A percentile compares a stretch with the other conserved stretches of the same genome.
These are phyloP conservation scores for Leccinum pallidistipes DNA, from an alignment of 1,284 basidiomycete species.

Conservation along the genomic window DNA sequence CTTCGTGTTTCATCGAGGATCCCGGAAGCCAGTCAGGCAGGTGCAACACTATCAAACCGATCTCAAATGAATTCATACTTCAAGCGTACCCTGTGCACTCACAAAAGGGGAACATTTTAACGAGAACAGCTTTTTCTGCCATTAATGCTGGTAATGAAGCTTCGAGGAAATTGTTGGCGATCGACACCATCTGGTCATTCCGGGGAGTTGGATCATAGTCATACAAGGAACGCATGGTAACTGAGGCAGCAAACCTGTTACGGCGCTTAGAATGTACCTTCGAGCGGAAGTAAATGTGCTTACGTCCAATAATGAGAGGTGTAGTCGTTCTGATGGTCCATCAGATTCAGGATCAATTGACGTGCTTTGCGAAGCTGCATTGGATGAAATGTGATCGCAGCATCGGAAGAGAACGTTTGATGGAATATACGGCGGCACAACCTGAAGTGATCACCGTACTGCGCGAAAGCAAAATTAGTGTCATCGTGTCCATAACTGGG, in stretches of 20 bases:
- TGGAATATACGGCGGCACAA: constrained; percentile 19
- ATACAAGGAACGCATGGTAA: constrained; percentile 18
- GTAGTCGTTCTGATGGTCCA: constrained; percentile 12
- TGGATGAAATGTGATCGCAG: constrained; percentile 4
- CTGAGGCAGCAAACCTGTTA: constrained; percentile 19
- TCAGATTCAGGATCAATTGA: constrained; percentile 15
- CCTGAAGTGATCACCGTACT: constrained; percentile 19
- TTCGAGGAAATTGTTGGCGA: constrained; percentile 16
- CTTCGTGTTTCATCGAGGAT: constrained; percentile 16
- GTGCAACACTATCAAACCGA: constrained; percentile 14
- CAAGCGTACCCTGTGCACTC: not conserved
- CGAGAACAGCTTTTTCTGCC: constrained; percentile 13
- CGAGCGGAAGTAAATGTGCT: not conserved
- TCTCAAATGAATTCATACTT: not conserved
- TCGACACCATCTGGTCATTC: constrained; percentile 21
- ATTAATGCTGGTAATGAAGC: constrained; percentile 4
- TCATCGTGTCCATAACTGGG: constrained; percentile 21
- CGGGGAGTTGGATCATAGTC: constrained; percentile 1
- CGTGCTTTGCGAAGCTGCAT: constrained; percentile 19
- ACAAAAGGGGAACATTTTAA: constrained; percentile 27
- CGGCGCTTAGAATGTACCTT: not conserved
- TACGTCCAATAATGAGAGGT: not conserved
- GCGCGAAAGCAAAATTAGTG: constrained; percentile 11
- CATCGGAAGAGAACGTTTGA: constrained; percentile 10
- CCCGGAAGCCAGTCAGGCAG: constrained; percentile 28